phyloP scores from a whole-genome alignment of 352 stramenopile genomes.

The Pilasporangium apinafurcum region DNA sequence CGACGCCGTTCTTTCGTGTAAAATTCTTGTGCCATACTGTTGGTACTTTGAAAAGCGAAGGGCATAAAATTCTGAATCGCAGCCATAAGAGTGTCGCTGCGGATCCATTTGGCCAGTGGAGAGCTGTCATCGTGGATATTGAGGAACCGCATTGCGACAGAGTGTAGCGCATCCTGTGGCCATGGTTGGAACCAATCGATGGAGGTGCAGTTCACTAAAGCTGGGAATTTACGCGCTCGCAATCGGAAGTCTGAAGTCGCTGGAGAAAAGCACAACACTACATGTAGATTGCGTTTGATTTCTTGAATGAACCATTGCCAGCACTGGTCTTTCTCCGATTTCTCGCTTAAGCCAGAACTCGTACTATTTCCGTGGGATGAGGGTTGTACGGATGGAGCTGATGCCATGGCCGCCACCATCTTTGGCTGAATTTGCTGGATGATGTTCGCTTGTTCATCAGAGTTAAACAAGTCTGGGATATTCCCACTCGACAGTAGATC shows the following conservation, averaged over 20 bases:
- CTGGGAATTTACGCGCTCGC: slow-evolving; percentile 90
- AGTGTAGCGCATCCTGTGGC: slow-evolving; percentile 89
- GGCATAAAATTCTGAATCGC: slow-evolving; percentile 91
- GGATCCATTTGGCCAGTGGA: slow-evolving; percentile 9
- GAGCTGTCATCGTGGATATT: slow-evolving; percentile 23
- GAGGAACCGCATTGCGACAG: slow-evolving; percentile 85
- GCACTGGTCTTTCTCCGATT: slow-evolving; percentile 88
- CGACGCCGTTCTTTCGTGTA: slow-evolving; percentile 63
- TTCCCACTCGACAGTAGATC: slow-evolving; percentile 90
- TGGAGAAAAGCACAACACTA: slow-evolving; percentile 93
- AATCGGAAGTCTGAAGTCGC: slow-evolving; percentile 86
- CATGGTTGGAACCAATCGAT: slow-evolving; percentile 94
- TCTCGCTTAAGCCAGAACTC: slow-evolving; percentile 19
- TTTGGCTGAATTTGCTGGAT: slow-evolving; percentile 85
- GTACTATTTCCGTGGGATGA: slow-evolving; percentile 5
- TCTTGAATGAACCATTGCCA: slow-evolving; percentile 91
- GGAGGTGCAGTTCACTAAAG: slow-evolving; percentile 90
- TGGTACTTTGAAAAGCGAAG: slow-evolving; percentile 91
- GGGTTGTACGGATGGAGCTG: background rate
- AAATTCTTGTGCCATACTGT: slow-evolving; percentile 80
- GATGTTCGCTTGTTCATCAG: slow-evolving; percentile 89
- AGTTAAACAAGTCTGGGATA: slow-evolving; percentile 90
- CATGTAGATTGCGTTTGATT: slow-evolving; percentile 91
- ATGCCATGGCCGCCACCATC: slow-evolving; percentile 58
- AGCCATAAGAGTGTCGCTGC: slow-evolving; percentile 34